Percentiles rank a stretch among this genome's conserved stretches.
These are phyloP conservation scores for Aegle marmelos DNA, from an alignment of 345 rosid species.

Conservation along the genomic window DNA sequence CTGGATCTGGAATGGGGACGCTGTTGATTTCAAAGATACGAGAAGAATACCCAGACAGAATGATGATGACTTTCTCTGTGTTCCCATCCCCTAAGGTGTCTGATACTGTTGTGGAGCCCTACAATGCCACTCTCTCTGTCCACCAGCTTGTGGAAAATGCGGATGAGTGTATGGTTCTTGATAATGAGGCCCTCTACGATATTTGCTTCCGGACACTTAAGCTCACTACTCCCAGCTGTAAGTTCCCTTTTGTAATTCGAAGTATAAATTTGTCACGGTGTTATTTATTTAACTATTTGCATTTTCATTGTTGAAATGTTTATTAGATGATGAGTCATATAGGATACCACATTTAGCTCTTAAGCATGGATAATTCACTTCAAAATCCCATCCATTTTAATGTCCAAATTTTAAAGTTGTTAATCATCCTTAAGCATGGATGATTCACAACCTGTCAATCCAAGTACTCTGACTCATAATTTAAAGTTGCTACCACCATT, in stretches of 20 bases:
- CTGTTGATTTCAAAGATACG: slow-evolving; percentile 41
- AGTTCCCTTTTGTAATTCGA: background rate
- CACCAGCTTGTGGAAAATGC: slow-evolving; percentile 46
- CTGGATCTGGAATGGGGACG: slow-evolving; percentile 47
- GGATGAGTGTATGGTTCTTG: slow-evolving; percentile 47
- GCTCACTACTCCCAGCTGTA: slow-evolving; percentile 44
- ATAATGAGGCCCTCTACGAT: slow-evolving; percentile 40
- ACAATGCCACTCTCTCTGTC: slow-evolving; percentile 38
- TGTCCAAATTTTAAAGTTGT: too few relatives aligned
- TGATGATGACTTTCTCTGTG: slow-evolving; percentile 44
- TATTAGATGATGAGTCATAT: too few relatives aligned
- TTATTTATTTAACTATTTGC: too few relatives aligned
- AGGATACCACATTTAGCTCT: too few relatives aligned
- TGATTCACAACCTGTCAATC: too few relatives aligned
- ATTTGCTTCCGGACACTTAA: slow-evolving; percentile 44
- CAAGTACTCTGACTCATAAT: too few relatives aligned
- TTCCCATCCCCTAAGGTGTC: slow-evolving; percentile 44
- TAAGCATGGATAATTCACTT: too few relatives aligned
- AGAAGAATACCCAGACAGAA: slow-evolving; percentile 44
- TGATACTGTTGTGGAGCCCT: slow-evolving; percentile 46
- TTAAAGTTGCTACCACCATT: too few relatives aligned
- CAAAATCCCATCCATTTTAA: too few relatives aligned
- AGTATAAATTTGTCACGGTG: too few relatives aligned
- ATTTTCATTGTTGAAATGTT: too few relatives aligned
- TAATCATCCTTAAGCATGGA: too few relatives aligned